phyloP scores from a whole-genome alignment of 176 grass and related monocot species.

The Bothriochloa decipiens region DNA sequence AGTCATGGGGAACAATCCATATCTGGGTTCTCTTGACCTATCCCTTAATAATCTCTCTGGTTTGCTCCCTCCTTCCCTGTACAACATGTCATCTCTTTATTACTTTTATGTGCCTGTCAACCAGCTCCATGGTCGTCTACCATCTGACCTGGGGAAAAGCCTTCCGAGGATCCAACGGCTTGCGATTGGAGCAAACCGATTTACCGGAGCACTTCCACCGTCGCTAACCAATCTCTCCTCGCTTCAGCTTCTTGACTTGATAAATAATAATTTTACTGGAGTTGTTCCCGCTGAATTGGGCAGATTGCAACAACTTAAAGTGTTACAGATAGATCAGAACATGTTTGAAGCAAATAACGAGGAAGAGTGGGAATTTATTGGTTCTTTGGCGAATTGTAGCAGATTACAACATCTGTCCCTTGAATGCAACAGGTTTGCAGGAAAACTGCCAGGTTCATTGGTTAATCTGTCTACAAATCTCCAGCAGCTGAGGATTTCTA shows the following conservation, averaged over 20 bases:
- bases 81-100: too few relatives aligned
- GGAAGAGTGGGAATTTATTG: conserved; percentile 17
- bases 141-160: not conserved
- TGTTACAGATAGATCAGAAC: not conserved
- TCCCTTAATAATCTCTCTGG: not conserved
- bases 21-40: not conserved
- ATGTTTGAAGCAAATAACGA: conserved; percentile 26
- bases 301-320: not conserved
- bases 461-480: not conserved
- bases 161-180: not conserved
- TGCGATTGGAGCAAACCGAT: not conserved
- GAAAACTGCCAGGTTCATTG: not conserved
- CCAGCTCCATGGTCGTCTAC: not conserved
- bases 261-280: not conserved
- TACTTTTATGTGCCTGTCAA: too few relatives aligned
- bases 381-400: conserved; percentile 24
- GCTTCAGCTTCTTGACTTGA: not conserved
- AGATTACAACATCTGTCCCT: not conserved
- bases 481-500: not conserved
- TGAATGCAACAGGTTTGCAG: not conserved
- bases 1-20: not conserved
- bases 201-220: not conserved
- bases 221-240: not conserved
- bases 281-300: not conserved
- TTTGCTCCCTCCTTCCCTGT: too few relatives aligned